A percentile compares a stretch with the other conserved stretches of the same genome.
Evolutionary conservation across 352 stramenopile genomes (phyloP).

Genomic region (Peronosclerospora sorghi): DNA sequence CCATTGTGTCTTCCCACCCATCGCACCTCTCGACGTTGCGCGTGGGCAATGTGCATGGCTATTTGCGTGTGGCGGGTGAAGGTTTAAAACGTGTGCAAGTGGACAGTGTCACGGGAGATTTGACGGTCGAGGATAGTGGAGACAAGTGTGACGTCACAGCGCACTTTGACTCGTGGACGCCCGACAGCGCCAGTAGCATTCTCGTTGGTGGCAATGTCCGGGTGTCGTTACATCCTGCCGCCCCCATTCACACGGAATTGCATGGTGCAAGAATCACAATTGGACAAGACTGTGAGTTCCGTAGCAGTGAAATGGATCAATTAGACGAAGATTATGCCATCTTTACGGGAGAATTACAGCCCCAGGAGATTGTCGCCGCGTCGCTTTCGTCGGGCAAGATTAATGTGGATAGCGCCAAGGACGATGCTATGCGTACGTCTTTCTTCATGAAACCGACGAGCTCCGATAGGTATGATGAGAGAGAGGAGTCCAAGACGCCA

Average conservation of each 20-base stretch:
- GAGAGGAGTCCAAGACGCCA: conserved; percentile 6
- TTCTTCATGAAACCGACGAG: conserved; percentile 60
- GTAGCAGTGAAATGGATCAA: conserved; percentile 43
- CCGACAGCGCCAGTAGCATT: conserved; percentile 39
- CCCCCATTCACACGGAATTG: conserved; percentile 47
- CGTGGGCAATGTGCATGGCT: conserved; percentile 63
- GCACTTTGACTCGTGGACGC: conserved; percentile 67
- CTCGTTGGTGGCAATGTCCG: conserved; percentile 47
- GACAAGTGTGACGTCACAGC: conserved; percentile 33
- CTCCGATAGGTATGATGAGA: conserved; percentile 3
- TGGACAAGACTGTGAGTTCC: conserved; percentile 36
- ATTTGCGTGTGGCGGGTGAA: conserved; percentile 45
- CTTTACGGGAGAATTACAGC: conserved; percentile 40
- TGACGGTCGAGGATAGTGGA: conserved; percentile 68
- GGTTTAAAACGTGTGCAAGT: conserved; percentile 35
- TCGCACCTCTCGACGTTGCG: conserved; percentile 11
- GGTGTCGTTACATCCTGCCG: conserved; percentile 54
- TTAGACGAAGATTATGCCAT: conserved; percentile 68
- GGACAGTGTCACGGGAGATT: conserved; percentile 51
- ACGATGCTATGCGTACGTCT: conserved; percentile 59
- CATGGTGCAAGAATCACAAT: conserved; percentile 37
- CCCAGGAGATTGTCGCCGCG: conserved; percentile 4
- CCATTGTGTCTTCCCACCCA: conserved; percentile 20
- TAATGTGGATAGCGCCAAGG: conserved; percentile 58
- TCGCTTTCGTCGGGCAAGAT: conserved; percentile 45